Evolutionary conservation across 2,329 filamentous ascomycete species (phyloP).

Genomic region (Westerdykella aurantiaca): DNA sequence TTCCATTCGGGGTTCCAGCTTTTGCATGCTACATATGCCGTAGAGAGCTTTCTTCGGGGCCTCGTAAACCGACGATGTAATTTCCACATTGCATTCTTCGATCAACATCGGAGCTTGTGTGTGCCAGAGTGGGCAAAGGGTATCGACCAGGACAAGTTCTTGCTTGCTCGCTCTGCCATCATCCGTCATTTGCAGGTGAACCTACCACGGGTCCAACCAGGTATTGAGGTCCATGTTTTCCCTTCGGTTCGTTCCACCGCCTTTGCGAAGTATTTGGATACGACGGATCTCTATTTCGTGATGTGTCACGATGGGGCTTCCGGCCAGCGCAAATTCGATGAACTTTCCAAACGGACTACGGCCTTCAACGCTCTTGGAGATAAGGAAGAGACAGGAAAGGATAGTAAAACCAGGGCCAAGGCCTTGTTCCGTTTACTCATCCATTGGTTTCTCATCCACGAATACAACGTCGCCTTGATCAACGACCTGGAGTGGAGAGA

Average conservation of each 20-base stretch:
- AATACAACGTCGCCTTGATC: constrained; percentile 58
- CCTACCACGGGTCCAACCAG: constrained; percentile 34
- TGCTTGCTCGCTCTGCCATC: constrained; percentile 57
- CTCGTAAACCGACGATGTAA: constrained; percentile 60
- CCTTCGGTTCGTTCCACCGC: constrained; percentile 42
- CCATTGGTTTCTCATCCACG: constrained; percentile 49
- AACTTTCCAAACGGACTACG: constrained; percentile 11
- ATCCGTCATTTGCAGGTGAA: constrained; percentile 56
- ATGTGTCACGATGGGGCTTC: constrained; percentile 60
- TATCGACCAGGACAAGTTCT: constrained; percentile 47
- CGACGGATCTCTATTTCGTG: constrained; percentile 58
- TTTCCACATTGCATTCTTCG: constrained; percentile 67
- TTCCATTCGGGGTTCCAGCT: constrained; percentile 63
- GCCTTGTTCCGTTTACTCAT: constrained; percentile 46
- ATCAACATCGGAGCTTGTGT: constrained; percentile 51
- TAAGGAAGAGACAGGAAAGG: constrained; percentile 6
- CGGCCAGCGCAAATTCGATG: constrained; percentile 7
- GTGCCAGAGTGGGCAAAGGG: constrained; percentile 43
- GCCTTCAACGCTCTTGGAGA: constrained; percentile 15
- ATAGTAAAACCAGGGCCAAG: constrained; percentile 21
- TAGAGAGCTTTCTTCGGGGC: constrained; percentile 60
- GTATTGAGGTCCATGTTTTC: constrained; percentile 46
- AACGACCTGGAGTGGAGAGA: constrained; percentile 59
- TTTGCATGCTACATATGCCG: constrained; percentile 62
- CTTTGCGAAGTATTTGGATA: constrained; percentile 53